Conservation (phyloP, 164 flowering plant species). For the Aristolochia contorta region DNA sequence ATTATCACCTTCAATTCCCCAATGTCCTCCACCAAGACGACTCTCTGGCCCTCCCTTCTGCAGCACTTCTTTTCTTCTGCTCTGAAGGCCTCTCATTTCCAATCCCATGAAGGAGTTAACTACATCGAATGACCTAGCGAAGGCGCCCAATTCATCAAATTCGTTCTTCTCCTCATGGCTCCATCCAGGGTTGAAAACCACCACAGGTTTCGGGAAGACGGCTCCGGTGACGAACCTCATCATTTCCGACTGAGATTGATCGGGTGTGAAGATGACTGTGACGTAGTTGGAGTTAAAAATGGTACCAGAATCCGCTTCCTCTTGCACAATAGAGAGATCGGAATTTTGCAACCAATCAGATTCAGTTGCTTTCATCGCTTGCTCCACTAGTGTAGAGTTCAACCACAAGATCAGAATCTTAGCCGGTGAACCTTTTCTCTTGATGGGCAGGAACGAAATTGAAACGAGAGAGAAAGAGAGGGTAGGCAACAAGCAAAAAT, state of each 20-base stretch:
- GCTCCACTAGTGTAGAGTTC: slow-evolving; percentile 19
- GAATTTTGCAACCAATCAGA: slow-evolving; percentile 12
- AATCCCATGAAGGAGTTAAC: slow-evolving; percentile 79
- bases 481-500: no score
- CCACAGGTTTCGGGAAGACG: slow-evolving; percentile 57
- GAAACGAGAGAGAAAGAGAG: no score
- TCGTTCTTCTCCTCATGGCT: slow-evolving; percentile 49
- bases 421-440: slow-evolving; percentile 37
- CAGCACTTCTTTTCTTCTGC: slow-evolving; percentile 59
- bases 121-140: slow-evolving; percentile 67
- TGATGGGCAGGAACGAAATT: slow-evolving; percentile 43
- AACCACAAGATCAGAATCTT: slow-evolving; percentile 58
- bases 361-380: slow-evolving; percentile 26
- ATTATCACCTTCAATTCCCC: slow-evolving; percentile 57
- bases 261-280: slow-evolving; percentile 57
- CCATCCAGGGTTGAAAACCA: slow-evolving; percentile 79
- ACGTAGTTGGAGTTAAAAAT: slow-evolving; percentile 47
- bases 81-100: slow-evolving; percentile 66
- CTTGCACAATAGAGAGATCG: slow-evolving; percentile 16
- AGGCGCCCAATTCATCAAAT: slow-evolving; percentile 43
- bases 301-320: slow-evolving; percentile 4
- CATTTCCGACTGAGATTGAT: slow-evolving; percentile 28
- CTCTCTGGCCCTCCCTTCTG: slow-evolving; percentile 39
- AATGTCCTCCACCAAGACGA: slow-evolving; percentile 59
- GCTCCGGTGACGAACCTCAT: slow-evolving; percentile 29